Conservation (phyloP, 2,329 filamentous ascomycete species). For the Sarocladium strictum region DNA sequence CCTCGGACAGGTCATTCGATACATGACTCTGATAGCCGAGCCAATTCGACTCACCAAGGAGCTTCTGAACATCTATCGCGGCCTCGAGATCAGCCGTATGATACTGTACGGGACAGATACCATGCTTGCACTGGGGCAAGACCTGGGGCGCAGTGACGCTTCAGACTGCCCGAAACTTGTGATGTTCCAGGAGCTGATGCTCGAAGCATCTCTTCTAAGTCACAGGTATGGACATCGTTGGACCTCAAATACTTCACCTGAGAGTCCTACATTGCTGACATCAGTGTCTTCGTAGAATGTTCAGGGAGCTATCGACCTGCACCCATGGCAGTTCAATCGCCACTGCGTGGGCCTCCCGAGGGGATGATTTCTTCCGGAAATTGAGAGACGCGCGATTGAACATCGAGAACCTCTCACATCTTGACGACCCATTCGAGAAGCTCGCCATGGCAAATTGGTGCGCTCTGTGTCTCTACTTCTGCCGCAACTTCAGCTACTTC, state of each 20-base stretch:
- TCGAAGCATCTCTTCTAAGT: conserved; percentile 16
- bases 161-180: not conserved
- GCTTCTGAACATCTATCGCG: conserved; percentile 17
- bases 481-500: conserved; percentile 19
- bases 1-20: conserved; percentile 17
- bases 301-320: not conserved
- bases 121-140: conserved; percentile 12
- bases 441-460: conserved; percentile 14
- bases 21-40: not conserved
- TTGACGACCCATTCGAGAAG: not conserved
- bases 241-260: no score
- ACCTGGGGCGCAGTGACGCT: conserved; percentile 9
- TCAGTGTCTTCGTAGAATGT: no score
- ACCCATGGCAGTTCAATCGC: not conserved
- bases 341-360: not conserved
- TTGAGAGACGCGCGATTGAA: not conserved
- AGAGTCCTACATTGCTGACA: no score
- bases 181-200: conserved; percentile 9
- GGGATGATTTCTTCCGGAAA: not conserved
- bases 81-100: conserved; percentile 18
- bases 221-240: conserved; percentile 14
- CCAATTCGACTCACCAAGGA: conserved; percentile 8
- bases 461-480: conserved; percentile 16
- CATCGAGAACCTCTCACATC: not conserved
- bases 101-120: conserved; percentile 20